phyloP scores from a whole-genome alignment of 2,329 filamentous ascomycete species.

The Nigrospora osmanthi region DNA sequence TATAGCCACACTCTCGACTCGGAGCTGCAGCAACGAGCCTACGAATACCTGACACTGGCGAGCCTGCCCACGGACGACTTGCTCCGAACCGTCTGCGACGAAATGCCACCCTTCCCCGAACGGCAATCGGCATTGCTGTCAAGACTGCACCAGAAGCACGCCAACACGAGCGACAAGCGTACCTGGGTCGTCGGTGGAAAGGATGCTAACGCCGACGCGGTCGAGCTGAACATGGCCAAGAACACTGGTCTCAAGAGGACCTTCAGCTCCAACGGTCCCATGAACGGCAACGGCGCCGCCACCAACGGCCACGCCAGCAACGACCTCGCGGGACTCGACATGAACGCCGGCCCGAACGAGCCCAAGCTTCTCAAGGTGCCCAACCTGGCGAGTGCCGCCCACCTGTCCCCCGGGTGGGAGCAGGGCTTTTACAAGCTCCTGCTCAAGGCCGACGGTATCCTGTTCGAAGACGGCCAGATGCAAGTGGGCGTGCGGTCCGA shows the following conservation, averaged over 20 bases:
- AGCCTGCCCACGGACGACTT: conserved; percentile 85
- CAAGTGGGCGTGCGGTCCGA: conserved; percentile 89
- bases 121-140: conserved; percentile 86
- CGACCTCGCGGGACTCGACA: conserved; percentile 77
- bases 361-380: conserved; percentile 56
- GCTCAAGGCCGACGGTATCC: conserved; percentile 71
- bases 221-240: conserved; percentile 74
- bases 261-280: conserved; percentile 56
- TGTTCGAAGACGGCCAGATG: conserved; percentile 93
- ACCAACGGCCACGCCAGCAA: conserved; percentile 45
- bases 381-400: conserved; percentile 85
- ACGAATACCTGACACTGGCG: conserved; percentile 84
- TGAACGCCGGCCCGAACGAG: conserved; percentile 53
- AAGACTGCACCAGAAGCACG: conserved; percentile 88
- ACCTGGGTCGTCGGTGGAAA: conserved; percentile 98
- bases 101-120: conserved; percentile 98
- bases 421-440: conserved; percentile 78
- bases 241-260: conserved; percentile 77
- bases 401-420: conserved; percentile 93
- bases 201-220: conserved; percentile 76
- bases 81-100: conserved; percentile 87
- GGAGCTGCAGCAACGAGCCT: conserved; percentile 91
- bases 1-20: conserved; percentile 95
- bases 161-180: conserved; percentile 84
- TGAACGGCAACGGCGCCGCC: conserved; percentile 38